Base-by-base conservation (phyloP, 305 asterid species). In the Plantago coronopus region DNA sequence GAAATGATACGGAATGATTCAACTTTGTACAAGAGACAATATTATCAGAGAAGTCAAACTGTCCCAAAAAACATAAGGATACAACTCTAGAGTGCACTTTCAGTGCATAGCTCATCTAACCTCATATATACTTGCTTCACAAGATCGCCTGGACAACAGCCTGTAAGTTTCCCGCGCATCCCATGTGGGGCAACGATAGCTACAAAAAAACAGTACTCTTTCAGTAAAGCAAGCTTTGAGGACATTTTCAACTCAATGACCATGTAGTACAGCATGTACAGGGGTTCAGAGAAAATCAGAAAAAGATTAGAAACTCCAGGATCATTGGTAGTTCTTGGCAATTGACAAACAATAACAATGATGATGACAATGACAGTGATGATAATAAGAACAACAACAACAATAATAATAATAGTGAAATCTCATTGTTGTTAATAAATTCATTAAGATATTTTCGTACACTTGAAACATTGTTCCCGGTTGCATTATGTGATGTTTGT, bases 111-210 rank as follows among this genome's bases (percentile, higher is more conserved):
- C 25, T 47, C 42, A 62, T 69, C 72, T 62, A 61, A 93, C 99
- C 99, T 84, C 79, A 89, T 78, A 76, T 87, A 87, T 25, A 94
- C 96, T 78, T 94, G 95, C 74, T 94, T 94, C 81, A 89, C 99
- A 62, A 94, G 91, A 80, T 94, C 97, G 44, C 84, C 85, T 42
- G 99, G 96, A 72, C 95, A 89, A 68, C 83, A 79, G 68, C 99
- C 97, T 23, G 85, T 82, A 64, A 94, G 97, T 76, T 80, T 87
- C 76, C 99, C 99, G 65, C 82, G 90, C 97, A 94, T 94, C 64
- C 99, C 99, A 71, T 87, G 96, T 68, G 97, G 99, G 43, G 99
- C 85, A 70, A 84, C 94, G 75, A 89, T 73, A 67, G 90, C 99
- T 94, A 84, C 75, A 80, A 67, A 71, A 72, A 54, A 38, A 69